phyloP scores from a whole-genome alignment of 1,139 yeast species.

The Williopsis jadinii region DNA sequence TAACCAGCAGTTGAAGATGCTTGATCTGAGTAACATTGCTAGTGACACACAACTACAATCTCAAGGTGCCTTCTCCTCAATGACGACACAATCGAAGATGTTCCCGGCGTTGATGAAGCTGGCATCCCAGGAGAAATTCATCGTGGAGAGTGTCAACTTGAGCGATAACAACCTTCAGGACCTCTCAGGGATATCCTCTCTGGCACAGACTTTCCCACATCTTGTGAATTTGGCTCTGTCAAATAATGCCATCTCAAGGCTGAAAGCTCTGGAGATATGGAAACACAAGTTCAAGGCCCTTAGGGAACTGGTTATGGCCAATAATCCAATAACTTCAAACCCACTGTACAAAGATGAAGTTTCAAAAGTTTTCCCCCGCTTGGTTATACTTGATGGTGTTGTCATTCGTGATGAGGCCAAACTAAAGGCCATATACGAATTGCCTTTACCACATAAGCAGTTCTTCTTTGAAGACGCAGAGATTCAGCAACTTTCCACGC shows the following conservation, averaged over 20 bases:
- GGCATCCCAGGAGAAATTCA: constrained; percentile 42
- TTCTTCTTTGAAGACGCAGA: constrained; percentile 82
- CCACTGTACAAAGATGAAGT: constrained; percentile 55
- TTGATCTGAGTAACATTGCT: constrained; percentile 64
- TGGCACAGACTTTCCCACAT: constrained; percentile 69
- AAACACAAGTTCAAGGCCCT: constrained; percentile 65
- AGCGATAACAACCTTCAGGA: constrained; percentile 65
- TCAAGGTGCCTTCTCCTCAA: constrained; percentile 59
- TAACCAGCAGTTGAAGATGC: constrained; percentile 53
- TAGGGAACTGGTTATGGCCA: constrained; percentile 67
- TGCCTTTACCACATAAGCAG: constrained; percentile 42
- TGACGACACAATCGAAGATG: constrained; percentile 63
- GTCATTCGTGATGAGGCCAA: constrained; percentile 66
- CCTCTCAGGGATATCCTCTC: constrained; percentile 51
- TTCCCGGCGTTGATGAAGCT: constrained; percentile 89
- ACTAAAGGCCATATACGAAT: constrained; percentile 43
- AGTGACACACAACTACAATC: constrained; percentile 56
- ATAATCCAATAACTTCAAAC: constrained; percentile 64
- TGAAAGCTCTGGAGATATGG: constrained; percentile 67
- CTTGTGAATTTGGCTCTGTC: constrained; percentile 75
- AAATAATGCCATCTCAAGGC: constrained; percentile 56
- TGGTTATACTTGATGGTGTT: constrained; percentile 73
- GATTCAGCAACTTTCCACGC: constrained; percentile 62
- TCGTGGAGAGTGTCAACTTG: constrained; percentile 70
- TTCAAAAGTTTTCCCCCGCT: constrained; percentile 66